Conservation (phyloP, 768 basidiomycete genomes). For the Russula abietina region DNA sequence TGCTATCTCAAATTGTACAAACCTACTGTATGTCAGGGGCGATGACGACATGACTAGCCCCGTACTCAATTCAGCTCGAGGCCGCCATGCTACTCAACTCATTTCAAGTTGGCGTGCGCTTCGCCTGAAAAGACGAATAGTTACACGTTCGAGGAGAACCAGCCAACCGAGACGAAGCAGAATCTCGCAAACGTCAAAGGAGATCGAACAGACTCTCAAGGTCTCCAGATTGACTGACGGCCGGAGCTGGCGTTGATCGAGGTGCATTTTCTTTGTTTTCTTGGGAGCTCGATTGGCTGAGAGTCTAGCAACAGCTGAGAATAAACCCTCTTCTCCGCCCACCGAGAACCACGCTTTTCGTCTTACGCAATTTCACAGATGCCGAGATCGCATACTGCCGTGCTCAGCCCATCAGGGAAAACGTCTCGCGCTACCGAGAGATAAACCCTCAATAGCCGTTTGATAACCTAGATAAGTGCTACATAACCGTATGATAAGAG, state of each 20-base stretch:
- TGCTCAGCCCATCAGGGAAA: too few relatives aligned
- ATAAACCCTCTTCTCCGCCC: slow-evolving; percentile 86
- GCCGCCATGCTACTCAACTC: slow-evolving; percentile 85
- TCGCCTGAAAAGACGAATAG: slow-evolving; percentile 79
- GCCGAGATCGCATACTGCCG: slow-evolving; percentile 83
- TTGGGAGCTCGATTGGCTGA: slow-evolving; percentile 16
- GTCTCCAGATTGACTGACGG: slow-evolving; percentile 40
- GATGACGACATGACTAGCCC: too few relatives aligned
- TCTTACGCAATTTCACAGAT: slow-evolving; percentile 91
- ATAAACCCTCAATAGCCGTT: too few relatives aligned
- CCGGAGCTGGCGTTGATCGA: slow-evolving; percentile 87
- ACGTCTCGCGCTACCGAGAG: too few relatives aligned
- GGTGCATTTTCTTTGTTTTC: slow-evolving; percentile 39
- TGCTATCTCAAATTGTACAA: too few relatives aligned
- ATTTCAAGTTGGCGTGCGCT: slow-evolving; percentile 80
- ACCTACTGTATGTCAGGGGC: too few relatives aligned
- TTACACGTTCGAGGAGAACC: slow-evolving; percentile 68
- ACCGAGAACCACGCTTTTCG: slow-evolving; percentile 85
- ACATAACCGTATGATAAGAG: too few relatives aligned
- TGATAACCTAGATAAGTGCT: too few relatives aligned
- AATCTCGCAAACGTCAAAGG: slow-evolving; percentile 65
- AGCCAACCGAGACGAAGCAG: slow-evolving; percentile 44
- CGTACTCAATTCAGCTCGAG: slow-evolving; percentile 84
- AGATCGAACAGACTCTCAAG: slow-evolving; percentile 50
- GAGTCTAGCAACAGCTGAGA: slow-evolving; percentile 46